Evolutionary conservation across 176 grass and related monocot species (phyloP).

Genomic region (Zoysia japonica): DNA sequence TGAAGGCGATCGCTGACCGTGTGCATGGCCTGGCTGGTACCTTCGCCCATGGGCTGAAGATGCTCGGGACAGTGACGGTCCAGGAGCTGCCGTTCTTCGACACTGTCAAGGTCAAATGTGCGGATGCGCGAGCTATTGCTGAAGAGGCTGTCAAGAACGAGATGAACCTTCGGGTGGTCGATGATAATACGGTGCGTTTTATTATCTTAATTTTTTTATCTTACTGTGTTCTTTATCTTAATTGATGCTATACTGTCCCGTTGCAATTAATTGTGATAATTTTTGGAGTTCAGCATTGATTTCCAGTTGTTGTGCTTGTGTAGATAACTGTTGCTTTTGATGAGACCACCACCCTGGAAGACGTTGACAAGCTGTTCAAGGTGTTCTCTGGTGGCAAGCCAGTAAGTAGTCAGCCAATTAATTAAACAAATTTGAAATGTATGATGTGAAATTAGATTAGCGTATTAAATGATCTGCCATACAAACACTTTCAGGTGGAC

Average conservation of each 20-base stretch:
- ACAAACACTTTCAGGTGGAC: slow-evolving; percentile 57
- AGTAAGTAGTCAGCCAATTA: slow-evolving; percentile 57
- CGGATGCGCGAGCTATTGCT: slow-evolving; percentile 66
- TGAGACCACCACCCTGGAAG: slow-evolving; percentile 87
- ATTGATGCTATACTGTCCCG: background rate
- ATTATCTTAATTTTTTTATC: background rate
- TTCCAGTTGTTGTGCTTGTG: slow-evolving; percentile 31
- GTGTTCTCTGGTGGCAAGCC: slow-evolving; percentile 88
- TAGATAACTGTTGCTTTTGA: slow-evolving; percentile 93
- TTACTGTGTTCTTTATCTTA: too few species aligned
- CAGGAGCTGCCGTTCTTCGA: slow-evolving; percentile 97
- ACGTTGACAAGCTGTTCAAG: slow-evolving; percentile 94
- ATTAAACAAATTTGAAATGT: slow-evolving; percentile 20
- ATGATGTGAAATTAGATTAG: slow-evolving; percentile 18
- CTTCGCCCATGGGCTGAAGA: slow-evolving; percentile 85
- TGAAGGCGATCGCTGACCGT: slow-evolving; percentile 79
- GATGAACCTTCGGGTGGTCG: slow-evolving; percentile 91
- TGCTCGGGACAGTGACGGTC: slow-evolving; percentile 79
- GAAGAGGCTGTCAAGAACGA: slow-evolving; percentile 79
- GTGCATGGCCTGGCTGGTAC: slow-evolving; percentile 86
- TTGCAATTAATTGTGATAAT: background rate
- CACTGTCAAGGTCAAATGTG: slow-evolving; percentile 84
- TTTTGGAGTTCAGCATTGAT: slow-evolving; percentile 32
- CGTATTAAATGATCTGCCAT: slow-evolving; percentile 23
- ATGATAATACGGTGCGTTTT: slow-evolving; percentile 71